Evolutionary conservation across 768 basidiomycete species (phyloP).

Genomic region (Agaricus sinodeliciosus): DNA sequence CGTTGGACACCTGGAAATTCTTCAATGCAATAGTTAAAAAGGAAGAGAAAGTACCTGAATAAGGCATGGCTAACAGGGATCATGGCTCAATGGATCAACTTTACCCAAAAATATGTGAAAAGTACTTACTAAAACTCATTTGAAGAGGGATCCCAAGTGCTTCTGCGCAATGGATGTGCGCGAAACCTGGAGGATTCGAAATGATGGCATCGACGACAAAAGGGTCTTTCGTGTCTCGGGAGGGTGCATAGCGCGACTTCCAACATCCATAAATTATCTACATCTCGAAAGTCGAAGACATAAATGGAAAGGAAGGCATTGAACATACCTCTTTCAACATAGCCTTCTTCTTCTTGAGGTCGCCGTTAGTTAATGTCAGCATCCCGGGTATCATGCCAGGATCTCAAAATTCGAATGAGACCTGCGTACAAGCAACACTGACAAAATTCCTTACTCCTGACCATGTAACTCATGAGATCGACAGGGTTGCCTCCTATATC

Average conservation of each 20-base stretch:
- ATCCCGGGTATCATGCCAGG: slow-evolving; percentile 59
- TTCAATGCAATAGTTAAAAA: neutral
- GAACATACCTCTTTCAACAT: slow-evolving; percentile 43
- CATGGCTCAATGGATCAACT: slow-evolving; percentile 7
- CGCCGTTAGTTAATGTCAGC: slow-evolving; percentile 52
- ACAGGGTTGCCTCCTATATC: slow-evolving; percentile 57
- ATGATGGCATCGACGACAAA: slow-evolving; percentile 63
- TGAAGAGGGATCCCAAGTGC: slow-evolving; percentile 52
- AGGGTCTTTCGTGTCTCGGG: slow-evolving; percentile 31
- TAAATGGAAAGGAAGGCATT: neutral
- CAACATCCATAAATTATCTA: slow-evolving; percentile 60
- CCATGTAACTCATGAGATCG: slow-evolving; percentile 69
- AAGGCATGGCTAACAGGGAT: slow-evolving; percentile 52
- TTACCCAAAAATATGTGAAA: neutral
- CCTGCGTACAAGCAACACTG: neutral
- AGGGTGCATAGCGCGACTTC: slow-evolving; percentile 43
- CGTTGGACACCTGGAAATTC: slow-evolving; percentile 36
- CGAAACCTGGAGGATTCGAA: slow-evolving; percentile 62
- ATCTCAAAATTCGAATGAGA: slow-evolving; percentile 27
- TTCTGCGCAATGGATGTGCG: slow-evolving; percentile 60
- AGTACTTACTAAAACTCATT: slow-evolving; percentile 47
- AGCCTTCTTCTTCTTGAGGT: slow-evolving; percentile 49
- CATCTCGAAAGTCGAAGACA: neutral
- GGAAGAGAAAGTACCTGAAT: slow-evolving; percentile 24
- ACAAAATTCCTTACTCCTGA: slow-evolving; percentile 41